A percentile compares a stretch with the other conserved stretches of the same genome.
phyloP scores from a whole-genome alignment of 2,329 filamentous ascomycete species.

The Westerdykella ornata region DNA sequence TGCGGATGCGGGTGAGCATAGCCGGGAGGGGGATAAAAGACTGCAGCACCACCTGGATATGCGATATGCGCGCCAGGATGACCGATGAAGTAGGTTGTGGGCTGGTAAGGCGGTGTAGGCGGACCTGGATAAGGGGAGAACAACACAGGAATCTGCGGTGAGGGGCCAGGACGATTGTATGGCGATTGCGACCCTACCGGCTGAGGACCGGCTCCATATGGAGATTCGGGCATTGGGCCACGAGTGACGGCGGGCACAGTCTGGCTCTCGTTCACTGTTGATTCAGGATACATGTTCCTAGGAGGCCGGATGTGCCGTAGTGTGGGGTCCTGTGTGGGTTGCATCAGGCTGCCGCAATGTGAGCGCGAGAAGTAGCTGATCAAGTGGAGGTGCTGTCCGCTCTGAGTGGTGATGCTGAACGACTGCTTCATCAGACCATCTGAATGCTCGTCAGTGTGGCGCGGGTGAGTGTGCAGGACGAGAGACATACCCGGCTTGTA shows the following conservation, averaged over 20 bases:
- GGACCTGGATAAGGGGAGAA: conserved; percentile 40
- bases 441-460: neutral
- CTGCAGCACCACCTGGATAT: too few species aligned
- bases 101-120: conserved; percentile 38
- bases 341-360: conserved; percentile 65
- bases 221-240: conserved; percentile 57
- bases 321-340: conserved; percentile 72
- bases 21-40: neutral
- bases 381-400: conserved; percentile 84
- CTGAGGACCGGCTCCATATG: conserved; percentile 48
- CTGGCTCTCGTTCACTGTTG: conserved; percentile 78
- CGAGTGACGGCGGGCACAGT: conserved; percentile 75
- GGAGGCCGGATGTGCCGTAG: conserved; percentile 77
- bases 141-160: conserved; percentile 31
- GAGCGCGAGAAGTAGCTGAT: conserved; percentile 94
- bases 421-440: conserved; percentile 99
- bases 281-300: conserved; percentile 97
- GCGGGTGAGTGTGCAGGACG: neutral
- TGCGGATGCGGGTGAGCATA: neutral
- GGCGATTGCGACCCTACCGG: conserved; percentile 50
- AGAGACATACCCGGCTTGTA: conserved; percentile 54
- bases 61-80: too few species aligned
- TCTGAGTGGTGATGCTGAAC: conserved; percentile 94
- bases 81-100: conserved; percentile 32
- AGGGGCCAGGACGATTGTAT: conserved; percentile 40